Evolutionary conservation across 106 monocot species (phyloP), one percentile per base, ranked within the genome.

Genomic region (Apostasia shenzhenica): DNA sequence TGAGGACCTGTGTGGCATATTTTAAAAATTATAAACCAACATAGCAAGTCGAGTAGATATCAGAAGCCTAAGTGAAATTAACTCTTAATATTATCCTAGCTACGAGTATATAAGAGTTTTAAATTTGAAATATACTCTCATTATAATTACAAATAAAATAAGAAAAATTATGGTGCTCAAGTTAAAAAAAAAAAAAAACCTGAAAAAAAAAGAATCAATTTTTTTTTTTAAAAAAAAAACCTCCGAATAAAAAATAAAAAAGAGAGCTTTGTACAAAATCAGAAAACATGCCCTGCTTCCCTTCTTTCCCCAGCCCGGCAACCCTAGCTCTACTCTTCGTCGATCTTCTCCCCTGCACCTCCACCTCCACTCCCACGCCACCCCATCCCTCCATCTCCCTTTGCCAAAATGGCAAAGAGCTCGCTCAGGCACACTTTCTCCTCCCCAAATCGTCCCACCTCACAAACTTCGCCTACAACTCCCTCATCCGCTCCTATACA

Each of bases 351-450:
- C 59, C 37, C 26, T 26, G 26, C 26, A 26, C n/a, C 57, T 14
- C 50, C 50, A 50, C 50, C 68, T 14, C 50, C 50, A 50, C 50
- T 59, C 57, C 37, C 41, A 26, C 5, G 11, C 51, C 52, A 54
- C 68, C 68, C 55, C 65, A 65, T 50, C 8, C 57, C 37, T 47
- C 59, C 59, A 14, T 73, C 55, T 38, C 69, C 14, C 69, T 74
- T 41, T 61, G 59, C 56, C 74, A 66, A 11, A 26, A 53, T 50
- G 64, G 50, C 48, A 42, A n/a, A 65, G 65, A 44, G 49, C 55
- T 74, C 74, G 43, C 73, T 57, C 74, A 67, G 66, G 49, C 49
- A 56, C 66, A 66, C 65, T 55, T 63, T 38, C 73, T 74, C 57
- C 64, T 70, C 74, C 42, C 70, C 79, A 63, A 69, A 54, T 68